Evolutionary conservation across 177 flowering plant species (phyloP), one percentile per base, ranked within the genome.

Genomic region (Telopea speciosissima): DNA sequence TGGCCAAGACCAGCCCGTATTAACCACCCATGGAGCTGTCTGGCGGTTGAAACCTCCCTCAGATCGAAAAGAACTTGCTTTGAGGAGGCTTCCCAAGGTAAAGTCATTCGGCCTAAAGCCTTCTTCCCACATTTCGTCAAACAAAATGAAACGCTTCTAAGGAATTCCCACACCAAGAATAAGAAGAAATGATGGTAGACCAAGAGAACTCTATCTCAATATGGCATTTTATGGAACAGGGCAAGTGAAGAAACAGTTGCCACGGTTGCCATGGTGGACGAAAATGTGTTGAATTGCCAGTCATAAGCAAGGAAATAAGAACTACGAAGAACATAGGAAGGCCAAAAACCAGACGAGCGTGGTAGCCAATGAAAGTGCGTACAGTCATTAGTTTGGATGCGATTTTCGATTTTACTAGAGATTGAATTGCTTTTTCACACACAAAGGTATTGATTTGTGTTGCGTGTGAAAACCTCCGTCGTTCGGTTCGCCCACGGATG

Each of bases 1-100:
- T 70, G 66, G 1, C 58, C 66, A 44, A 71, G 72, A 44, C 80
- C 84, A 23, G 68, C 49, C n/a, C 77, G 68, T 24, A 77, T 62
- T 64, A 64, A 77, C 79, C 73, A 71, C 26, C 80, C 81, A 67
- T 82, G 84, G 16, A 82, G 69, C 62, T 79, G 80, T 69, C 42
- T 69, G 31, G 80, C 70, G 13, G 72, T 25, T 65, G 26, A 33
- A 26, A 65, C 9, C 9, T 75, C 82, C 65, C 68, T 68, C 64
- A 70, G 31, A n/a, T n/a, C n/a, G n/a, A 62, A 68, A 26, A 23
- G 73, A 68, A 62, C 80, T 77, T 24, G 62, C 78, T 69, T 75
- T 74, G 24, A 81, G 11, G 33, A 77, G 73, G 36, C 76, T 63
- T 23, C 67, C 71, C 67, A 72, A 42, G 16, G 79, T 65, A 26